Evolutionary conservation across 2,329 filamentous ascomycete genomes (phyloP).

Genomic region (Neoascochyta sp.): DNA sequence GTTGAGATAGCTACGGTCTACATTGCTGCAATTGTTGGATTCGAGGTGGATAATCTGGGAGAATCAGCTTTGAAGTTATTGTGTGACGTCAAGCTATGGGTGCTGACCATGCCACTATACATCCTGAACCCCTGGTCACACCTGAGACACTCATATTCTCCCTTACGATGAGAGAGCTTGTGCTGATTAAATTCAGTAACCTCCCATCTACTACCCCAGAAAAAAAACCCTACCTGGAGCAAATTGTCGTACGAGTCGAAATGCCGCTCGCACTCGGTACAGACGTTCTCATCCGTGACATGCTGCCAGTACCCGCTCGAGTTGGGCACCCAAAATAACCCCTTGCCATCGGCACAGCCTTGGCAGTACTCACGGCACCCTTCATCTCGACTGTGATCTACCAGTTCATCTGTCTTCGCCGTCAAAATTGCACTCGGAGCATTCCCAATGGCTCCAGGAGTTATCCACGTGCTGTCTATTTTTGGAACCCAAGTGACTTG

Average conservation of each 20-base stretch:
- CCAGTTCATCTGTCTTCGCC: constrained; percentile 4
- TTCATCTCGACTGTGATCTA: constrained; percentile 5
- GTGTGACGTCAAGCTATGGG: constrained; percentile 1
- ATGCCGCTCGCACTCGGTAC: constrained; percentile 4
- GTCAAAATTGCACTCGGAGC: constrained; percentile 7
- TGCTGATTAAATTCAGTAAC: constrained; percentile 4
- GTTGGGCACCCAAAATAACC: constrained; percentile 1
- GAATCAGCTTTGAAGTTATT: background rate
- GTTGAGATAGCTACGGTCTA: constrained; percentile 8
- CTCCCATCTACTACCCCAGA: background rate
- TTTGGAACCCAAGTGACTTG: constrained; percentile 33
- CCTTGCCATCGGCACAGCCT: constrained; percentile 6
- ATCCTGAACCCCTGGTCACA: constrained; percentile 10
- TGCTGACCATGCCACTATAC: constrained; percentile 15
- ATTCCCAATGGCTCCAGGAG: constrained; percentile 4
- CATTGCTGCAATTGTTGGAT: constrained; percentile 4
- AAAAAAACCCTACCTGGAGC: constrained; percentile 3
- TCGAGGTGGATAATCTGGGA: constrained; percentile 11
- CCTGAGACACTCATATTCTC: constrained; percentile 5
- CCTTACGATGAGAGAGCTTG: constrained; percentile 1
- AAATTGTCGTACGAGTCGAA: constrained; percentile 4
- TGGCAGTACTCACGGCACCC: constrained; percentile 4
- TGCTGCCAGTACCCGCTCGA: constrained; percentile 4
- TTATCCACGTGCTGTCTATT: constrained; percentile 10
- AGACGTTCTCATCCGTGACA: constrained; percentile 5